Base-by-base conservation (phyloP, 139 green algal genomes). In the Chlorella ohadii region DNA sequence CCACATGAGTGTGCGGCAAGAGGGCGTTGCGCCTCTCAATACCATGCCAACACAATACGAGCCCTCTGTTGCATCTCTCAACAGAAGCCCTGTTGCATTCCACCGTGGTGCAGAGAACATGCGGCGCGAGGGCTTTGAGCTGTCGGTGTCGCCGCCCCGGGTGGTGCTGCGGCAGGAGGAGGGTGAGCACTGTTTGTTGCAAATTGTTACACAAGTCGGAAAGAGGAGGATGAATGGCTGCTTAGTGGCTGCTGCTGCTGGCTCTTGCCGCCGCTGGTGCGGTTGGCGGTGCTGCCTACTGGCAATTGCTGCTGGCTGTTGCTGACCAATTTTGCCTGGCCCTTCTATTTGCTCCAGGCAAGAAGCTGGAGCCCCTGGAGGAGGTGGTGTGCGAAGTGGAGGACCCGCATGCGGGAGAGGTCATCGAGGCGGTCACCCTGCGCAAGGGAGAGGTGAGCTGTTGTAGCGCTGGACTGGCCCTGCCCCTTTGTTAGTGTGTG, bases 361-460 rank as follows among this genome's bases (percentile, higher is more conserved):
- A 91, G 82, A 74, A 80, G 67, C 57, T 93, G 71, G 95, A 98
- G 87, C 95, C 95, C 0, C 56, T 98, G 7, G 95, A 98, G 88
- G 95, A 98, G 86, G 89, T 98, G 39, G 82, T 95, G 51, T 85
- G 90, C n/a, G 95, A 98, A 89, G 89, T 97, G 33, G 91, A 95
- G 56, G 91, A 92, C 23, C 71, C 78, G 65, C 87, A 94, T 39
- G 75, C 84, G 15, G 93, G 93, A 0, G 79, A 87, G 27, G 86
- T 96, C 39, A 96, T 96, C 70, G 90, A 95, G 65, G 87, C 82
- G 17, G 38, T 95, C n/a, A 83, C 83, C 25, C 67, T 86, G 47
- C 70, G 89, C 33, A 88, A 91, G 79, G 87, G 72, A 2, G 87
- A 90, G 88, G 83, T 90, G 41, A 28, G 75, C 0, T 1, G 51